phyloP scores from a whole-genome alignment of 179 eudicot species.

The Beta lomatogona region DNA sequence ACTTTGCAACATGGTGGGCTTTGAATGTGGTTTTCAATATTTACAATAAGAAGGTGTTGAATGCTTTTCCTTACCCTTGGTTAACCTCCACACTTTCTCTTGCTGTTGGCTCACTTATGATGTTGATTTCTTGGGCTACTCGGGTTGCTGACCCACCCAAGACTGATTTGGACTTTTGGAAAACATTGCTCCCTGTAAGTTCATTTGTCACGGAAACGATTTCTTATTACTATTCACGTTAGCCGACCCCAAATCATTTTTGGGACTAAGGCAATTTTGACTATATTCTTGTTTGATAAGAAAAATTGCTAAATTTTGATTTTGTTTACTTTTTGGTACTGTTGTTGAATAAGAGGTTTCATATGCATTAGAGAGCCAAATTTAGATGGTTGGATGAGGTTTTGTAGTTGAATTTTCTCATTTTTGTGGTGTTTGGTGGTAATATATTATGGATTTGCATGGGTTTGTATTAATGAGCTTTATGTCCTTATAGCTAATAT shows the following conservation, averaged over 20 bases:
- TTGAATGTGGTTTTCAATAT: slow-evolving; percentile 51
- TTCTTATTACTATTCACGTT: too few species aligned
- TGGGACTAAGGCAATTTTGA: too few species aligned
- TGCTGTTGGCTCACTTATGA: slow-evolving; percentile 54
- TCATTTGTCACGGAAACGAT: background rate
- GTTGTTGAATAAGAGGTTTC: too few species aligned
- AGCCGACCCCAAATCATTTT: too few species aligned
- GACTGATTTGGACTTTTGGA: slow-evolving; percentile 48
- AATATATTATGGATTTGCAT: background rate
- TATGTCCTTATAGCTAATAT: too few species aligned
- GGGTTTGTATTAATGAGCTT: too few species aligned
- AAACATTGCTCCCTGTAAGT: slow-evolving; percentile 46
- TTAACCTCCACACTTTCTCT: slow-evolving; percentile 48
- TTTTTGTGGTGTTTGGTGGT: background rate
- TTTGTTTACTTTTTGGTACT: background rate
- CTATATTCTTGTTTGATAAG: too few species aligned
- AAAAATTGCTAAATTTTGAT: too few species aligned
- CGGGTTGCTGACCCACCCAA: slow-evolving; percentile 44
- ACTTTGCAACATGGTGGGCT: slow-evolving; percentile 54
- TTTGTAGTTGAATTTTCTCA: background rate
- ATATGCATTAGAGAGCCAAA: background rate
- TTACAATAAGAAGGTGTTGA: slow-evolving; percentile 51
- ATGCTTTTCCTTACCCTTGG: slow-evolving; percentile 56
- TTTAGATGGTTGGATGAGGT: background rate
- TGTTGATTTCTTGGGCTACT: slow-evolving; percentile 49